Evolutionary conservation across 202 grass and related monocot genomes (phyloP).

Genomic region (Cymbopogon flexuosus): DNA sequence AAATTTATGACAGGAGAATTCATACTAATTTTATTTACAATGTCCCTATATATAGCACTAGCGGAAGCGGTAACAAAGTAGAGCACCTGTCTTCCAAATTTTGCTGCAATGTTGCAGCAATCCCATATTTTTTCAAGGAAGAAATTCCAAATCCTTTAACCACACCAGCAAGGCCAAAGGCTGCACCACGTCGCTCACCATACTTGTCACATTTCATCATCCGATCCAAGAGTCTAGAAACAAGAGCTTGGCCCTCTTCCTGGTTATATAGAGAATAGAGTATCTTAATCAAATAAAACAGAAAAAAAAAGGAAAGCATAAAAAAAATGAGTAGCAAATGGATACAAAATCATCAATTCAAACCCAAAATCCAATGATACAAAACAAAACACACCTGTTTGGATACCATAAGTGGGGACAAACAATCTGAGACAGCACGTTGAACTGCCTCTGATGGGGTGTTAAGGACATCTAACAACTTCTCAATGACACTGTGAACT

Average conservation of each 20-base stretch:
- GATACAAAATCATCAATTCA: background rate
- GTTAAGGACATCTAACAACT: conserved; percentile 90
- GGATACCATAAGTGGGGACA: conserved; percentile 89
- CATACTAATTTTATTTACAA: conserved; percentile 8
- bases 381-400: conserved; percentile 52
- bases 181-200: conserved; percentile 88
- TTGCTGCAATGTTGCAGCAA: conserved; percentile 60
- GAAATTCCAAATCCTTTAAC: conserved; percentile 93
- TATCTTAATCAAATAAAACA: conserved; percentile 29
- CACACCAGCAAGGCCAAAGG: conserved; percentile 95
- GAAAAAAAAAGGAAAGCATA: background rate
- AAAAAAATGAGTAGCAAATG: background rate
- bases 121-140: conserved; percentile 88
- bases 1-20: conserved; percentile 22
- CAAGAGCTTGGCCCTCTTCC: conserved; percentile 86
- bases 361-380: conserved; percentile 2
- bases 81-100: conserved; percentile 74
- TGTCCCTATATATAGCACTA: background rate
- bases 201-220: conserved; percentile 96
- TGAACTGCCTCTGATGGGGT: conserved; percentile 97
- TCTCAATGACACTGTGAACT: conserved; percentile 96
- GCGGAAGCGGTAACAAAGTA: conserved; percentile 18
- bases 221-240: conserved; percentile 68
- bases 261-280: conserved; percentile 31
- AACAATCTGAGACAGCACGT: conserved; percentile 88